Conservation (phyloP, 306 rosid genomes). For the Coriaria nepalensis region DNA sequence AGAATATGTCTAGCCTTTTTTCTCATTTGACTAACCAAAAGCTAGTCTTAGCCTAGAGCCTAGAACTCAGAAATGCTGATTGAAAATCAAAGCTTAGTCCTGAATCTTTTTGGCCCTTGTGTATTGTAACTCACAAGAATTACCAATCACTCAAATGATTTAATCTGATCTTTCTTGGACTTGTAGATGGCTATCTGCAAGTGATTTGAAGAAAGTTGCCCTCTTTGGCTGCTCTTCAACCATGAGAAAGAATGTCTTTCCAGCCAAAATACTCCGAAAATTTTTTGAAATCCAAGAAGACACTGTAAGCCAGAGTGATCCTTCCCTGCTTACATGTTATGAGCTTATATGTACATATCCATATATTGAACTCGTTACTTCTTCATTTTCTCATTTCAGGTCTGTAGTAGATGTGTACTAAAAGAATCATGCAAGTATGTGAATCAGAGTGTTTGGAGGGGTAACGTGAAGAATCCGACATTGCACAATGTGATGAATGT, state of each 20-base stretch:
- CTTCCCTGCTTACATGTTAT: too few species aligned
- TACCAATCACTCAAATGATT: background rate
- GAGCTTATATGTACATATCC: too few species aligned
- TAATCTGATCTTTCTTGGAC: slow-evolving; percentile 16
- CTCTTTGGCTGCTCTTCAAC: slow-evolving; percentile 57
- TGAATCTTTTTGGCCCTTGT: background rate
- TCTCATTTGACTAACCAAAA: too few species aligned
- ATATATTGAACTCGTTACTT: background rate
- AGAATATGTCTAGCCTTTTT: too few species aligned
- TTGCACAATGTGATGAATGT: slow-evolving; percentile 32
- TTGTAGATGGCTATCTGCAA: slow-evolving; percentile 71
- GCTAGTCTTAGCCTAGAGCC: too few species aligned
- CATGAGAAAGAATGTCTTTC: slow-evolving; percentile 19
- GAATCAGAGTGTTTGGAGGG: slow-evolving; percentile 44
- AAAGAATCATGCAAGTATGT: slow-evolving; percentile 30
- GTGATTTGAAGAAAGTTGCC: slow-evolving; percentile 54
- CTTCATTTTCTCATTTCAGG: slow-evolving; percentile 16
- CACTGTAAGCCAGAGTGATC: slow-evolving; percentile 13
- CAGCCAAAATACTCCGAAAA: slow-evolving; percentile 53
- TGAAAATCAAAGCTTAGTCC: too few species aligned
- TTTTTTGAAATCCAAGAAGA: slow-evolving; percentile 52
- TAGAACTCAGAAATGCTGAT: too few species aligned
- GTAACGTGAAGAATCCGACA: slow-evolving; percentile 26
- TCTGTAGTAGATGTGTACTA: slow-evolving; percentile 32
- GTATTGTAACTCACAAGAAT: background rate